Conservation (phyloP, 495 filamentous ascomycete species). For the Xylaria nigripes region DNA sequence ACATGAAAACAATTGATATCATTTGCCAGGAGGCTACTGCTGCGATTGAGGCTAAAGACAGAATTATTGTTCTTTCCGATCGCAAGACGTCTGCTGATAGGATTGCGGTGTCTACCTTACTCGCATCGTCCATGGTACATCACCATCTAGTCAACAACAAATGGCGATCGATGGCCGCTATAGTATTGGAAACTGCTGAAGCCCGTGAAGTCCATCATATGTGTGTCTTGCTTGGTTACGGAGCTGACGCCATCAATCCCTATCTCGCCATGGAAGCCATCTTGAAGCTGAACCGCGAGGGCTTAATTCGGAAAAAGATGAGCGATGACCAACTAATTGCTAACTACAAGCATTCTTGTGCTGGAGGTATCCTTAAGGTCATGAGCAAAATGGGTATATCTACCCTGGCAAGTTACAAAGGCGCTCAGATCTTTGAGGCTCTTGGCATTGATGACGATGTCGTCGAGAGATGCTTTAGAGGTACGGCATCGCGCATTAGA, state of each 20-base stretch:
- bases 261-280: constrained; percentile 98
- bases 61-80: constrained; percentile 86
- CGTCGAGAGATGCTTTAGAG: constrained; percentile 93
- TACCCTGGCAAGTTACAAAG: constrained; percentile 96
- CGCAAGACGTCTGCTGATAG: constrained; percentile 76
- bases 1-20: constrained; percentile 78
- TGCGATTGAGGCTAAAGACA: constrained; percentile 76
- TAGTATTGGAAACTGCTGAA: constrained; percentile 91
- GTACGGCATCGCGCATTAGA: constrained; percentile 91
- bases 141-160: constrained; percentile 96
- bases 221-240: constrained; percentile 95
- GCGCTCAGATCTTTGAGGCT: constrained; percentile 99
- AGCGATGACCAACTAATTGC: constrained; percentile 76
- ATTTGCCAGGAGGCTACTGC: constrained; percentile 84
- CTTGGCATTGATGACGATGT: constrained; percentile 92
- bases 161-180: constrained; percentile 82
- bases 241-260: constrained; percentile 92
- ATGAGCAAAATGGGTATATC: constrained; percentile 99
- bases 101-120: constrained; percentile 77
- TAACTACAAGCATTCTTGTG: constrained; percentile 97
- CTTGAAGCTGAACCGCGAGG: constrained; percentile 95
- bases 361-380: constrained; percentile 97
- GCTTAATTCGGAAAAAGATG: constrained; percentile 83
- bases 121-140: constrained; percentile 92
- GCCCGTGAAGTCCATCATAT: constrained; percentile 98